phyloP scores from a whole-genome alignment of 345 rosid species.

The Lagerstroemia speciosa region DNA sequence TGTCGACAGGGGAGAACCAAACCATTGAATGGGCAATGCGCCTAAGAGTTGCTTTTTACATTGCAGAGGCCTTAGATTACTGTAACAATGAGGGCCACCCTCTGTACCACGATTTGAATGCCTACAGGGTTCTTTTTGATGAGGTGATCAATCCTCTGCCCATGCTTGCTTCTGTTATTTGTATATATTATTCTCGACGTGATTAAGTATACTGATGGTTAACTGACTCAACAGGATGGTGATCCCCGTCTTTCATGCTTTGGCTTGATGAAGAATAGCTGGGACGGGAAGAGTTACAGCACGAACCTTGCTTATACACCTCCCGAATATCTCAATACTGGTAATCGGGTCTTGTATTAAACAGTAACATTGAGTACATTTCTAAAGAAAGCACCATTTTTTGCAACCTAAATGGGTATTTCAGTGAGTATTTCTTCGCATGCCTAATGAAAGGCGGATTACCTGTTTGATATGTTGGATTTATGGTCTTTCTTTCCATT shows the following conservation, averaged over 20 bases:
- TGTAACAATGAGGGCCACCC: conserved; percentile 72
- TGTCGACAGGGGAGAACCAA: conserved; percentile 78
- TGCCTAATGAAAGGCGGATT: background rate
- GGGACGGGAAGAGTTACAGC: conserved; percentile 92
- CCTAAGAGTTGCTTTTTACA: conserved; percentile 75
- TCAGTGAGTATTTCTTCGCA: background rate
- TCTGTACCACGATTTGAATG: conserved; percentile 89
- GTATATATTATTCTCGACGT: background rate
- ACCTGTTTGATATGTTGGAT: background rate
- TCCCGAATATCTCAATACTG: conserved; percentile 88
- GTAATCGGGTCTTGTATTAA: conserved; percentile 22
- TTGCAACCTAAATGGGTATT: background rate
- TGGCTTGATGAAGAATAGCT: conserved; percentile 91
- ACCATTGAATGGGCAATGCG: conserved; percentile 97
- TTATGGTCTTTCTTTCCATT: background rate
- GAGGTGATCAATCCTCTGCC: conserved; percentile 45
- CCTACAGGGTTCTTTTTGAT: conserved; percentile 93
- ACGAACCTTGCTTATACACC: conserved; percentile 96
- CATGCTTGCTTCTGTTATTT: background rate
- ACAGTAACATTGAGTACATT: background rate
- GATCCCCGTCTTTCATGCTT: conserved; percentile 98
- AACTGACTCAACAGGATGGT: conserved; percentile 56
- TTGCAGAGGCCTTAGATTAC: conserved; percentile 90
- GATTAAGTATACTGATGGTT: background rate
- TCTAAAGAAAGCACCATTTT: background rate